Evolutionary conservation across 106 monocot genomes (phyloP).

Genomic region (Allium sativum): DNA sequence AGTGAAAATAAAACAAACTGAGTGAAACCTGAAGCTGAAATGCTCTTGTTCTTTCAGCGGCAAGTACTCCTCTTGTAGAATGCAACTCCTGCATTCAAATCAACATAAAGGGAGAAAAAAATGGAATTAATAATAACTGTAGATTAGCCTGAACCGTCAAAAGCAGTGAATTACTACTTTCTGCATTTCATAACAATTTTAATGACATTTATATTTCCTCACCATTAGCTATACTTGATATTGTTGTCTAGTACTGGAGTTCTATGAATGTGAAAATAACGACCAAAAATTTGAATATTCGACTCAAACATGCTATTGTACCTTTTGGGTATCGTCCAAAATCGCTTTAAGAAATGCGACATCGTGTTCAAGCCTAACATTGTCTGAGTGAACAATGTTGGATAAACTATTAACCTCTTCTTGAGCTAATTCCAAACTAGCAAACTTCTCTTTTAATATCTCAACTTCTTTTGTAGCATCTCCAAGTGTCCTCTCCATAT

Average conservation of each 20-base stretch:
- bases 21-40: constrained; percentile 78
- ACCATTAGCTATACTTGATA: too few relatives aligned
- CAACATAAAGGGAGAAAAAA: too few relatives aligned
- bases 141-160: too few relatives aligned
- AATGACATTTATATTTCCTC: too few relatives aligned
- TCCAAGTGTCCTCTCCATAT: constrained; percentile 48
- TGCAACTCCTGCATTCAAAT: constrained; percentile 58
- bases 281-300: too few relatives aligned
- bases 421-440: constrained; percentile 62
- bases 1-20: not conserved
- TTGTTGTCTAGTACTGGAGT: too few relatives aligned
- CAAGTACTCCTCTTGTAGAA: constrained; percentile 89
- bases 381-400: constrained; percentile 81
- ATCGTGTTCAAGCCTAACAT: constrained; percentile 89
- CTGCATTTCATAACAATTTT: too few relatives aligned
- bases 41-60: constrained; percentile 83
- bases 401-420: constrained; percentile 89
- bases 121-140: too few relatives aligned
- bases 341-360: constrained; percentile 95
- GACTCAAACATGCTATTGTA: not conserved
- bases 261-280: too few relatives aligned
- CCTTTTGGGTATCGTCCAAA: constrained; percentile 93
- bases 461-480: constrained; percentile 64
- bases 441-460: constrained; percentile 74
- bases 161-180: too few relatives aligned